Percentiles rank a stretch among this genome's conserved stretches.
Evolutionary conservation across 73 alveolate genomes (phyloP).

Genomic region (Tetrahymena thermophila): DNA sequence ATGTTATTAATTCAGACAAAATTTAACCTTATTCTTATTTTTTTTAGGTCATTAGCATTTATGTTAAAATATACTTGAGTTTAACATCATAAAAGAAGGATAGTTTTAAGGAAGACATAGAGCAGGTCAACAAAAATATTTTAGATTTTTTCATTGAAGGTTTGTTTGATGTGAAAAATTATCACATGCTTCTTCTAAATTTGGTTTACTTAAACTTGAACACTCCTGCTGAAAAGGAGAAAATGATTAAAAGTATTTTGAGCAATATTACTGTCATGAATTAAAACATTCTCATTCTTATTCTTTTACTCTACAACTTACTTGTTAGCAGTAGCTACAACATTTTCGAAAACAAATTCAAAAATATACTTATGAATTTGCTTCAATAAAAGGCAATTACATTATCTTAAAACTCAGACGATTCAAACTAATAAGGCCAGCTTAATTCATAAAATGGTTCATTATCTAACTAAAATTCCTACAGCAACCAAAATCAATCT

Average conservation of each 20-base stretch:
- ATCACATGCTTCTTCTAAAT: not conserved
- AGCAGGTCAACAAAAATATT: not conserved
- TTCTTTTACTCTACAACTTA: not conserved
- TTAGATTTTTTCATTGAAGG: not conserved
- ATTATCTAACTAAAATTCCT: not conserved
- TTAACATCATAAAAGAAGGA: not conserved
- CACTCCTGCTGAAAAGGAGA: not conserved
- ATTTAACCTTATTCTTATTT: no score
- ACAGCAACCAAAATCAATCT: not conserved
- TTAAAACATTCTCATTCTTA: not conserved
- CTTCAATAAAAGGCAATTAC: not conserved
- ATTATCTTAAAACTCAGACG: not conserved
- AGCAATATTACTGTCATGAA: not conserved
- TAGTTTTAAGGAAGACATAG: not conserved
- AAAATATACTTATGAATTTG: not conserved
- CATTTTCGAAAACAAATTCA: not conserved
- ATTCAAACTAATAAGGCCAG: not conserved
- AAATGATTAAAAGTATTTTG: not conserved
- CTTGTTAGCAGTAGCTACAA: not conserved
- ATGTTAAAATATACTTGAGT: not conserved
- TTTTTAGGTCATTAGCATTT: not conserved
- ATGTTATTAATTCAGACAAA: no score
- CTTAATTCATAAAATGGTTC: not conserved
- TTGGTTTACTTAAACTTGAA: not conserved
- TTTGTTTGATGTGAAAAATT: not conserved